Base-by-base conservation (phyloP, 306 rosid genomes). In the Quercus berberidifolia region DNA sequence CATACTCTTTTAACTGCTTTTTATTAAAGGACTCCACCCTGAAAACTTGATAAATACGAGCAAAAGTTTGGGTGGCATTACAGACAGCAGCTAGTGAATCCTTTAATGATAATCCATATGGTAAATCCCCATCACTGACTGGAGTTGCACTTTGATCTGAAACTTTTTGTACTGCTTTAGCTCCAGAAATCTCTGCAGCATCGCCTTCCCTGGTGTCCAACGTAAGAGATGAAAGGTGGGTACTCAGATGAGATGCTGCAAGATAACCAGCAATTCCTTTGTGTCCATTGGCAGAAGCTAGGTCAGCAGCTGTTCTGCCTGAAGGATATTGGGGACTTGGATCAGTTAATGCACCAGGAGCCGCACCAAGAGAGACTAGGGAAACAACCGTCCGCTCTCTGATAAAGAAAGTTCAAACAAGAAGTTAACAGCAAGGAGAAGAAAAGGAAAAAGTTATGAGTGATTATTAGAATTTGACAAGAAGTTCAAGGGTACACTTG, bases 181-280 rank as follows among this genome's bases (percentile, higher is more conserved):
- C 28, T 70, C 84, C 90, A 68, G 83, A 70, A 26, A 20, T 85
- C 69, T 88, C 88, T 74, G 85, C 82, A 46, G 56, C 63, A 17
- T 74, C 77, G 31, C 79, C 75, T 51, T 86, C 84, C 86, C 75
- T 46, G 12, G 43, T 55, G 69, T 89, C 90, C 81, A 94, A 75
- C 76, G 84, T 82, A 81, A 94, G 85, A 75, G 85, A 85, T 78
- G 55, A n/a, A 26, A 94, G 92, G 56, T 89, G 94, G 21, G 88
- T 84, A 73, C 87, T 87, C 69, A 92, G 75, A 41, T 79, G 85
- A 78, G 87, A 81, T 69, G 89, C 96, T 57, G 96, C 92, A 77
- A 94, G 97, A 89, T 88, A 92, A 73, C 96, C 98, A 58, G 97
- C 92, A 76, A 94, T 92, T 80, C 98, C 98, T 82, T 94, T 92